Evolutionary conservation across 2,329 filamentous ascomycete genomes (phyloP).

Genomic region (Monilinia fructicola): DNA sequence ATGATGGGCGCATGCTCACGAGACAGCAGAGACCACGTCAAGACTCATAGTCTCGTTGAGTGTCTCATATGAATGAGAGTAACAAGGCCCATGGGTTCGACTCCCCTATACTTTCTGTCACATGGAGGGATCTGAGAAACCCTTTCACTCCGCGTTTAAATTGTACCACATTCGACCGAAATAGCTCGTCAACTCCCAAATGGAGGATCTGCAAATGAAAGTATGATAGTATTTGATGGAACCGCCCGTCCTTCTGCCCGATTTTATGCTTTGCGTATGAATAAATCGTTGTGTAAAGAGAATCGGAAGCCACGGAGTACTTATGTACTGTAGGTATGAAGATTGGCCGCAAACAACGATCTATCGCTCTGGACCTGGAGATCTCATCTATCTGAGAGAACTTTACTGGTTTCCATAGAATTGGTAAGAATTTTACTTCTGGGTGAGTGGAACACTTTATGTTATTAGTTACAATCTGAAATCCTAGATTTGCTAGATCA

Average conservation of each 20-base stretch:
- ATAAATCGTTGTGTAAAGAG: background rate
- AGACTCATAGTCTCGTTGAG: background rate
- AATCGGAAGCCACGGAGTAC: background rate
- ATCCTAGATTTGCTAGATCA: background rate
- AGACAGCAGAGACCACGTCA: background rate
- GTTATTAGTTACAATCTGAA: background rate
- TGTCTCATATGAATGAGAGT: background rate
- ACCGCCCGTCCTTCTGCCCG: background rate
- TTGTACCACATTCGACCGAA: background rate
- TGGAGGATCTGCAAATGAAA: background rate
- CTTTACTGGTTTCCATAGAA: background rate
- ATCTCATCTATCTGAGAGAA: background rate
- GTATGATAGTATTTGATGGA: background rate
- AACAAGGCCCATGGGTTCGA: background rate
- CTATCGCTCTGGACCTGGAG: background rate
- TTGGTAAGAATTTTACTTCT: slow-evolving; percentile 2
- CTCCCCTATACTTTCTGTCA: background rate
- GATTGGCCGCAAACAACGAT: background rate
- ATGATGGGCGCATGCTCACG: no score
- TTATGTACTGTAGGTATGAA: background rate
- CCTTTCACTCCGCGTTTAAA: background rate
- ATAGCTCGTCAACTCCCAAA: background rate
- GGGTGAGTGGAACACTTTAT: background rate
- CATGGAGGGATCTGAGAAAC: background rate
- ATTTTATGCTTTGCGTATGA: background rate